These are phyloP conservation scores for Hypoxylon lienhwacheense DNA, from an alignment of 495 filamentous ascomycete genomes.

Conservation along the genomic window DNA sequence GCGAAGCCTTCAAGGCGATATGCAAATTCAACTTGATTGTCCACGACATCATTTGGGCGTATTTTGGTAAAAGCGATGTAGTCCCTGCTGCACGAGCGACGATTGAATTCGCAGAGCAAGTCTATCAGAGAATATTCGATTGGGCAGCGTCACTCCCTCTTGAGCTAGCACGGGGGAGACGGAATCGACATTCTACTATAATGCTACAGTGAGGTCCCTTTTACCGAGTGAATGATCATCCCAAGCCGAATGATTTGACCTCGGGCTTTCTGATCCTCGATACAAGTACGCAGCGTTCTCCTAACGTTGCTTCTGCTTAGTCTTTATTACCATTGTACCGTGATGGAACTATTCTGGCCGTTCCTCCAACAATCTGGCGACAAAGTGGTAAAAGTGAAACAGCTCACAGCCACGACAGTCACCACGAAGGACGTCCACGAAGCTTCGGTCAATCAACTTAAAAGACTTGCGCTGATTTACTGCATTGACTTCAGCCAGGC, in stretches of 20 bases:
- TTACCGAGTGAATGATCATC: not conserved
- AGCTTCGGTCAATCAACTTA: conserved; percentile 35
- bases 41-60: conserved; percentile 28
- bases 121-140: conserved; percentile 21
- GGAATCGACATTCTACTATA: conserved; percentile 23
- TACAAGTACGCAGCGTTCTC: not conserved
- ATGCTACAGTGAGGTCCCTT: conserved; percentile 32
- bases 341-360: conserved; percentile 32
- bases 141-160: conserved; percentile 30
- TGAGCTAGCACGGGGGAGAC: conserved; percentile 21
- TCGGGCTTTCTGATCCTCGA: not conserved
- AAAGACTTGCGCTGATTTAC: conserved; percentile 29
- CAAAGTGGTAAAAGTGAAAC: conserved; percentile 10
- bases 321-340: conserved; percentile 32
- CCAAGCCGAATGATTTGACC: not conserved
- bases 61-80: conserved; percentile 22
- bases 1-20: conserved; percentile 17
- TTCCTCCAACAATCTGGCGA: conserved; percentile 23
- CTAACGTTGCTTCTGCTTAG: conserved; percentile 18
- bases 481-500: conserved; percentile 23
- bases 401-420: conserved; percentile 9
- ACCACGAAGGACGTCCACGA: conserved; percentile 17
- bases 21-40: conserved; percentile 27
- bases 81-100: conserved; percentile 26
- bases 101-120: conserved; percentile 25